Percentiles rank a stretch among this genome's conserved stretches.
phyloP scores from a whole-genome alignment of 805 yeast genomes.

The Yarrowia sp. region DNA sequence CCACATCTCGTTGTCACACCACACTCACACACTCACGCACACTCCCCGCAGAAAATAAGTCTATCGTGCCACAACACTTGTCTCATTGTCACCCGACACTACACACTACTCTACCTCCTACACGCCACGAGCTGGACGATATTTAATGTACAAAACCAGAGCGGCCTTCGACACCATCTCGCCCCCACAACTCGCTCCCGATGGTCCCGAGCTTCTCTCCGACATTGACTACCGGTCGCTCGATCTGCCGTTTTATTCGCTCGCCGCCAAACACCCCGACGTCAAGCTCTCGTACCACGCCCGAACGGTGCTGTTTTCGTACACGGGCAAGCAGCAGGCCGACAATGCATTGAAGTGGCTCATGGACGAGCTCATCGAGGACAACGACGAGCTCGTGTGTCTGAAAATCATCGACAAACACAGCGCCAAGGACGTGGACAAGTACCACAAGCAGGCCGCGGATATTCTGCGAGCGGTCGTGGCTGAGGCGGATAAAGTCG shows the following conservation, averaged over 20 bases:
- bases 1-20: too few species aligned
- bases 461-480: constrained; percentile 26
- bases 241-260: constrained; percentile 36
- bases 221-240: constrained; percentile 38
- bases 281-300: constrained; percentile 36
- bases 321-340: constrained; percentile 43
- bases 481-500: constrained; percentile 19
- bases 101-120: background rate
- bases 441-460: constrained; percentile 33
- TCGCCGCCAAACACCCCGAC: constrained; percentile 36
- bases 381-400: constrained; percentile 58
- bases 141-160: constrained; percentile 37
- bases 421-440: constrained; percentile 44
- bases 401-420: constrained; percentile 53
- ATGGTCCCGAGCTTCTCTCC: constrained; percentile 31
- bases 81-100: constrained; percentile 3
- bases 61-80: constrained; percentile 18
- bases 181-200: constrained; percentile 20
- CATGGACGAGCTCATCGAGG: constrained; percentile 54
- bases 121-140: background rate
- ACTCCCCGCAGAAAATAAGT: constrained; percentile 32
- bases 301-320: constrained; percentile 25
- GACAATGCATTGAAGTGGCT: constrained; percentile 56
- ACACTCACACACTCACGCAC: background rate
- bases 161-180: constrained; percentile 39